A percentile compares a stretch with the other conserved stretches of the same genome.
Evolutionary conservation across 345 rosid species (phyloP).

Genomic region (Rhodamnia argentea): DNA sequence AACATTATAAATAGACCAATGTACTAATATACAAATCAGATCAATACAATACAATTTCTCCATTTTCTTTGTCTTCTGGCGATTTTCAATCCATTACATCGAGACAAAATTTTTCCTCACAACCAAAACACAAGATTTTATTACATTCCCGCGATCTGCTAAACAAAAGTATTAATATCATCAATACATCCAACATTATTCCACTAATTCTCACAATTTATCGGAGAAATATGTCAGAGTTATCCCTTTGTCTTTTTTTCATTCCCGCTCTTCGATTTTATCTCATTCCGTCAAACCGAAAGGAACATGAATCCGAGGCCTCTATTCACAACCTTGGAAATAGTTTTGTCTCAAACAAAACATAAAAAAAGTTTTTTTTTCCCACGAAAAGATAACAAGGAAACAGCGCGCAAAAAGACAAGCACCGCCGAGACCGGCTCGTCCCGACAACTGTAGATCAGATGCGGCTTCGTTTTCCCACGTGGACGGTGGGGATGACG

Average conservation of each 20-base stretch:
- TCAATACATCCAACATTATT: not conserved
- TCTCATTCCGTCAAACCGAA: not conserved
- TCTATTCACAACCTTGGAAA: not conserved
- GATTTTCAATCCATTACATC: too few relatives aligned
- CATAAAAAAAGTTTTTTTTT: not conserved
- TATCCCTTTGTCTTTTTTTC: not conserved
- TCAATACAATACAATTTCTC: too few relatives aligned
- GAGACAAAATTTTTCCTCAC: too few relatives aligned
- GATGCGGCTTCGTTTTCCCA: not conserved
- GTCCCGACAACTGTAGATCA: conserved; percentile 38
- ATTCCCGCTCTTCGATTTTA: too few relatives aligned
- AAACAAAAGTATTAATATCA: not conserved
- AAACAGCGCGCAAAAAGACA: conserved; percentile 26
- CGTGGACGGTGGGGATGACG: conserved; percentile 28
- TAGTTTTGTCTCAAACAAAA: not conserved
- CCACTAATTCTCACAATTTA: not conserved
- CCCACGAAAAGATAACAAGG: not conserved
- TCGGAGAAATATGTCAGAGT: not conserved
- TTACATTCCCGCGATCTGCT: not conserved
- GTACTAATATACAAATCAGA: too few relatives aligned
- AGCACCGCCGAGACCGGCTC: conserved; percentile 43
- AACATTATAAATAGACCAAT: too few relatives aligned
- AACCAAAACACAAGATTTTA: not conserved
- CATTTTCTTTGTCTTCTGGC: too few relatives aligned
- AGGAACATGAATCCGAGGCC: not conserved